Conservation (phyloP, 352 stramenopile species). For the Phytophthora kernoviae region DNA sequence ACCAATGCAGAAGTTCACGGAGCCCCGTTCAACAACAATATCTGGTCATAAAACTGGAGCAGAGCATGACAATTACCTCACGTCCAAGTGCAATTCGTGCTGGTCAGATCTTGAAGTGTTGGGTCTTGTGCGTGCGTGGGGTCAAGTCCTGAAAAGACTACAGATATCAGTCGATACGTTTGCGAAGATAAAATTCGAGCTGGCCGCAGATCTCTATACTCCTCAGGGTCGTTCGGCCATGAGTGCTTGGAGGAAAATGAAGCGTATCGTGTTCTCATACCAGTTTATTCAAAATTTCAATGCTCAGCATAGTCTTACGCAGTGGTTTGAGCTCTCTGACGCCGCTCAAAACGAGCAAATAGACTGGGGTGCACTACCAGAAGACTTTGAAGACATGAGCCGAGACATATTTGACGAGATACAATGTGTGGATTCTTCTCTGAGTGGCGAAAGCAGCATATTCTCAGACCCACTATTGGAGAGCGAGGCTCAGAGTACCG, state of each 20-base stretch:
- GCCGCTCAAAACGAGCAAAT: conserved; percentile 8
- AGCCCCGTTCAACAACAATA: neutral
- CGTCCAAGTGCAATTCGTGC: conserved; percentile 9
- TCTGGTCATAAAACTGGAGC: neutral
- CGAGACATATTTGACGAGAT: conserved; percentile 23
- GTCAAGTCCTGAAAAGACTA: conserved; percentile 11
- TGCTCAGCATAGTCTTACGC: neutral
- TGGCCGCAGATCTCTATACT: conserved; percentile 17
- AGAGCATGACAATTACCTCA: too few species aligned
- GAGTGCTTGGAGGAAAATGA: conserved; percentile 33
- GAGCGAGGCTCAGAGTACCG: neutral
- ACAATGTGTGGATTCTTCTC: conserved; percentile 7
- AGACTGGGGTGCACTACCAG: conserved; percentile 17
- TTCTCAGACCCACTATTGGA: conserved; percentile 1
- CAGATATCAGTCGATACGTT: conserved; percentile 5
- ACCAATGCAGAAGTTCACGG: conserved; percentile 14
- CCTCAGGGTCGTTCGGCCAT: conserved; percentile 14
- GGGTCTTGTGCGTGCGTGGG: conserved; percentile 19
- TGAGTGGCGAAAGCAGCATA: neutral
- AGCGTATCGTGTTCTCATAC: conserved; percentile 21
- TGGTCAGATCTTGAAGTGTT: conserved; percentile 15
- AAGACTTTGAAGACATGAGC: conserved; percentile 33
- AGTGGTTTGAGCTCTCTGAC: conserved; percentile 24
- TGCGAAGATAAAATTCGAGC: conserved; percentile 4
- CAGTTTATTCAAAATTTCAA: conserved; percentile 26